Conservation (phyloP, 2,329 filamentous ascomycete species). For the Aspergillus tamarii region DNA sequence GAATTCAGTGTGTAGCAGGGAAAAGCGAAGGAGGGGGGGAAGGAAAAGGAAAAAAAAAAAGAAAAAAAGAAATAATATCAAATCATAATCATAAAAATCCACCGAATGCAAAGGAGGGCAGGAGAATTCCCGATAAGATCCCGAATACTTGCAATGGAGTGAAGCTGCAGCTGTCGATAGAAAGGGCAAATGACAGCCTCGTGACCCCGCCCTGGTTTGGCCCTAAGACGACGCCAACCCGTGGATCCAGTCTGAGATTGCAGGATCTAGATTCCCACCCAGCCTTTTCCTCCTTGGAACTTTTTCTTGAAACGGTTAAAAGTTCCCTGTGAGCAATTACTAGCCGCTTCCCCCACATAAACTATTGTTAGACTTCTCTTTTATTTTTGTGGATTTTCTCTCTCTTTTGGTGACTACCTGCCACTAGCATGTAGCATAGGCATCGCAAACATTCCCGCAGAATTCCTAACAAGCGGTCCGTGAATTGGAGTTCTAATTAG, state of each 20-base stretch:
- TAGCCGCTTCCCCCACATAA: not conserved
- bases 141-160: too few species aligned
- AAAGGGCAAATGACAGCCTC: slow-evolving; percentile 1
- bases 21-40: not conserved
- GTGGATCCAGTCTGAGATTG: not conserved
- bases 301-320: slow-evolving; percentile 20
- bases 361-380: not conserved
- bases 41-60: not conserved
- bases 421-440: not conserved
- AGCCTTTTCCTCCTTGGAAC: not conserved
- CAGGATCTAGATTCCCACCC: slow-evolving; percentile 8
- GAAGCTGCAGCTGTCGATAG: not conserved
- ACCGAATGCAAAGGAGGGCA: not conserved
- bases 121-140: not conserved
- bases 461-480: too few species aligned
- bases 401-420: not conserved
- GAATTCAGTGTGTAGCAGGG: too few species aligned
- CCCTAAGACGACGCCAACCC: not conserved
- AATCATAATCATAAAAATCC: not conserved
- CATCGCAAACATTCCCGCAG: not conserved
- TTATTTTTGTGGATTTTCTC: not conserved
- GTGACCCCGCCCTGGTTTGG: not conserved
- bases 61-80: not conserved
- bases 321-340: slow-evolving; percentile 10
- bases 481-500: too few species aligned